These are phyloP conservation scores for Calocybe gangraenosa DNA, from an alignment of 768 basidiomycete genomes.

Conservation along the genomic window DNA sequence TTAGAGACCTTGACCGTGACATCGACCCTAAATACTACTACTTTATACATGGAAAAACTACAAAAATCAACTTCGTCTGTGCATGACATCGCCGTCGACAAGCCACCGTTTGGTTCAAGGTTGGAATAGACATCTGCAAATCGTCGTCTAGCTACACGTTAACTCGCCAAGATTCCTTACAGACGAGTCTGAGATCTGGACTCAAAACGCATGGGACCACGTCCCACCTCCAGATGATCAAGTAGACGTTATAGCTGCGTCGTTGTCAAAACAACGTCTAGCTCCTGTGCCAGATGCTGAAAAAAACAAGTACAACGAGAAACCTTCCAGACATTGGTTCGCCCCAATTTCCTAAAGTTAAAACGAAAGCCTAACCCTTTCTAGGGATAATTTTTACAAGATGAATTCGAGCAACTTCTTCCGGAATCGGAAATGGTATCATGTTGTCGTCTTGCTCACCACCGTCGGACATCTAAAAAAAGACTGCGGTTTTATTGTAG, in stretches of 20 bases:
- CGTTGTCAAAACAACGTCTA: slow-evolving; percentile 64
- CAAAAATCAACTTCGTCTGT: slow-evolving; percentile 58
- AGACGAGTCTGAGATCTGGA: slow-evolving; percentile 71
- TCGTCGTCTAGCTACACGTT: background rate
- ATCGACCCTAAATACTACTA: background rate
- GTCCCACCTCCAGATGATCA: slow-evolving; percentile 84
- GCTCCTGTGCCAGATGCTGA: slow-evolving; percentile 75
- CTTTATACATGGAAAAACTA: background rate
- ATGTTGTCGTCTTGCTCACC: background rate
- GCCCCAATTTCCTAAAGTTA: background rate
- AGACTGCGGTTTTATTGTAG: slow-evolving; percentile 26
- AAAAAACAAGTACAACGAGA: slow-evolving; percentile 66
- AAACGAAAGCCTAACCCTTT: slow-evolving; percentile 15
- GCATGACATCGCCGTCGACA: slow-evolving; percentile 47
- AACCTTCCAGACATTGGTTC: slow-evolving; percentile 71
- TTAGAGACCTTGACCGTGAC: background rate
- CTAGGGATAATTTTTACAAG: slow-evolving; percentile 93
- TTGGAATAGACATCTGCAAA: slow-evolving; percentile 18
- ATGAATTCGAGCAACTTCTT: slow-evolving; percentile 87
- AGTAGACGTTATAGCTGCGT: slow-evolving; percentile 61
- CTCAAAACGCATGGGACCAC: slow-evolving; percentile 90
- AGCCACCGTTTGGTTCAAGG: slow-evolving; percentile 74
- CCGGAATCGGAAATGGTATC: slow-evolving; percentile 87
- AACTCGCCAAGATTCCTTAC: slow-evolving; percentile 55
- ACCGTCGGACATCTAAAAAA: background rate